Evolutionary conservation across 768 basidiomycete genomes (phyloP), one percentile per base, ranked within the genome.

Genomic region (Zangia roseola): DNA sequence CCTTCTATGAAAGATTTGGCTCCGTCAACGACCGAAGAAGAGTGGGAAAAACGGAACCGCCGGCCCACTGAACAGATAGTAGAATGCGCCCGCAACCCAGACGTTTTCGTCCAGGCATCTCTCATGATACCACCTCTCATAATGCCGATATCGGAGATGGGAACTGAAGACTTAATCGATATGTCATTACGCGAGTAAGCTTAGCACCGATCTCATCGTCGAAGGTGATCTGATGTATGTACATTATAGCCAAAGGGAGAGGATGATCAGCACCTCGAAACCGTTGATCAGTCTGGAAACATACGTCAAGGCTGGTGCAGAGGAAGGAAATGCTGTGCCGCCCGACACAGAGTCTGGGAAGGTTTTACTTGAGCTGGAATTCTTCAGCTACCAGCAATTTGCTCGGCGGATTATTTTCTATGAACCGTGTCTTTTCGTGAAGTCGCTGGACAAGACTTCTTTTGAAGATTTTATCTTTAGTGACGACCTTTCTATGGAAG

Each of bases 391-490:
- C 14, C 54, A 50, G 14, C 70, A 69, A 23, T 69, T 61, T 44
- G 43, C 50, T 28, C 60, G 69, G 6, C 57, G 69, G 0, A 58
- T 69, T 23, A 54, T 69, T 35, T 64, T 67, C 21, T 54, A 71
- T 19, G 47, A 71, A 10, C 62, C 60, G 1, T 48, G 30, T 10
- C 56, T 71, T 3, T 65, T 62, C 26, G 48, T 59, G 54, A 65
- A 63, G 39, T 49, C 67, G 4, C n/a, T 61, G 21, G 58, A 59
- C 13, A 69, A 57, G 33, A 69, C 66, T 3, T 71, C 68, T 13
- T 57, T 70, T 43, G 58, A 58, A 39, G 68, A 71, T 40, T 43
- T 71, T n/a, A 31, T 69, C 19, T 53, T 69, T 34, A 59, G 62
- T 24, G 59, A 71, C 4, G 61, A 68, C 25, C 68, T 71, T 38